A percentile compares a stretch with the other conserved stretches of the same genome.
Evolutionary conservation across 1,139 yeast genomes (phyloP).

Genomic region (Taphrina pruni): DNA sequence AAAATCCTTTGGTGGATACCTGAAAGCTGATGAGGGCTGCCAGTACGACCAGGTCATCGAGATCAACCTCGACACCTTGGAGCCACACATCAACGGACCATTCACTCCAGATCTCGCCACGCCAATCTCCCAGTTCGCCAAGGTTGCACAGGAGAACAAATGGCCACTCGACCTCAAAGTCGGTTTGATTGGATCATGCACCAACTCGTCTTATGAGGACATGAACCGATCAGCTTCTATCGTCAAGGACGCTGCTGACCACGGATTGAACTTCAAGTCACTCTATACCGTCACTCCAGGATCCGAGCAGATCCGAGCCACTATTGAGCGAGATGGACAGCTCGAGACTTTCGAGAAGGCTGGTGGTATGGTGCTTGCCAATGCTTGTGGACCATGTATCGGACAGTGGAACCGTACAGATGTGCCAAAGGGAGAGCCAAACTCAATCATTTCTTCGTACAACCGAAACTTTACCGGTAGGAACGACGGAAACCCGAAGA

Average conservation of each 20-base stretch:
- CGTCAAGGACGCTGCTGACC: conserved; percentile 85
- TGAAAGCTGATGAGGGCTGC: conserved; percentile 90
- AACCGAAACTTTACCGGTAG: conserved; percentile 99
- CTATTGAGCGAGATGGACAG: conserved; percentile 97
- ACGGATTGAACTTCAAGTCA: conserved; percentile 88
- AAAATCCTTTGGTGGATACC: conserved; percentile 63
- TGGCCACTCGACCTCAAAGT: conserved; percentile 96
- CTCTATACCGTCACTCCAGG: conserved; percentile 97
- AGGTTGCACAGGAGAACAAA: conserved; percentile 80
- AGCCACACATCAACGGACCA: conserved; percentile 98
- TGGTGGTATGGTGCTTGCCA: conserved; percentile 95
- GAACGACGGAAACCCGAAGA: conserved; percentile 98
- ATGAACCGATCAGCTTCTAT: conserved; percentile 97
- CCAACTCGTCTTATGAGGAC: conserved; percentile 98
- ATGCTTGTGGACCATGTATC: conserved; percentile 99
- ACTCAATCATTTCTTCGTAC: conserved; percentile 97
- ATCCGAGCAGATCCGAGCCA: conserved; percentile 98
- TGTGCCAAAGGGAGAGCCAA: conserved; percentile 95
- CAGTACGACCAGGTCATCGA: conserved; percentile 96
- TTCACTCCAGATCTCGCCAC: conserved; percentile 99
- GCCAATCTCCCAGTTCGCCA: conserved; percentile 90
- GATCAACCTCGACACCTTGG: conserved; percentile 91
- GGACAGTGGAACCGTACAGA: conserved; percentile 99
- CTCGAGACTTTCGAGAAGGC: conserved; percentile 85
- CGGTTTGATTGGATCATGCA: conserved; percentile 98